Base-by-base conservation (phyloP, 1,284 basidiomycete genomes). In the Inonotus hispidus region DNA sequence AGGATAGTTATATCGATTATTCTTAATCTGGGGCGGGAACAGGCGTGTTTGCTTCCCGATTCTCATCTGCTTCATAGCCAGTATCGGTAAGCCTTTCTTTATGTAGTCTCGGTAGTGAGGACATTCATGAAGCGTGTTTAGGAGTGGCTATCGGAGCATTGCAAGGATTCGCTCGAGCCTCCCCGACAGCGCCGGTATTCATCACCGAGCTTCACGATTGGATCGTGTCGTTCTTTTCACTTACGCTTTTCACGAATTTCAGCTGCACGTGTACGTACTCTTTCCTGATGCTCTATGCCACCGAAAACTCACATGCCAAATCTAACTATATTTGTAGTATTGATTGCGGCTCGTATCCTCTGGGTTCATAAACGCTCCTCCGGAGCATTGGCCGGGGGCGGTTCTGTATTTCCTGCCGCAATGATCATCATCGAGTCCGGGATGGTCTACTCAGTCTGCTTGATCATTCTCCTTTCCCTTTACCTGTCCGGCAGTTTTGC, bases 391-490 rank as follows among this genome's bases (percentile, higher is more conserved):
- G 37, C 25, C 37, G 41, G 53, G 45, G 59, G 23, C 23, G 10
- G 7, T 16, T 49, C 47, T 14, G 37, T 58, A 16, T 47, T 58
- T 21, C 63, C 63, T 6, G 65, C 60, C 23, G 56, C 63, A 13
- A 54, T 63, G 29, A 53, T 66, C 32, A 58, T 66, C 60, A 50
- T 66, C 19, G 65, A 66, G 50, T 64, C 63, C 25, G 65, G 65
- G 8, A 41, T 60, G 43, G 53, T 64, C 19, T 66, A 66, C 27
- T 64, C 63, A 13, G 54, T 57, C 10, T 59, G 59, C n/a, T 46
- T 66, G 10, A 62, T 66, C 29, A 59, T 63, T 14, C 58, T 64
- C 11, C 52, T 66, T 4, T 41, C 49, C 0, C 41, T 59, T 8
- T 66, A 66, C 37, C 56, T 64, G 1, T 55, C 50, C n/a, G 59